Base-by-base conservation (phyloP, 2,329 filamentous ascomycete genomes). In the Alternaria burnsii region DNA sequence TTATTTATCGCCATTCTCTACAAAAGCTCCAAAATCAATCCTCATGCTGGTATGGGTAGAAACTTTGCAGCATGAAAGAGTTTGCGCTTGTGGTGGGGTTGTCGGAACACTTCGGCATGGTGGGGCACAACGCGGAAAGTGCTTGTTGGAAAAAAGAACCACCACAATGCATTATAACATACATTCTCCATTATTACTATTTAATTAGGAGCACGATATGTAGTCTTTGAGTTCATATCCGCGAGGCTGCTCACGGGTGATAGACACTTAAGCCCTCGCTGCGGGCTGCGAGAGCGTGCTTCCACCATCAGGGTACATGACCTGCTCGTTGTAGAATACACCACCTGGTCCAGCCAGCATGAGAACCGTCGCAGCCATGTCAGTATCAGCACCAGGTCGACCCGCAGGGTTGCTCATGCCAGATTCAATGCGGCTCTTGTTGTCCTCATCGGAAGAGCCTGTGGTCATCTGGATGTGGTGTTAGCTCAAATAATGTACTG, bases 261-360 rank as follows among this genome's bases (percentile, higher is more conserved):
- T 81, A 82, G 81, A 79, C 81, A 78, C 78, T 80, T 82, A 62
- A n/a, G 60, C 60, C 18, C 57, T 32, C n/a, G 60, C 60, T 30
- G 57, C 57, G 50, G 60, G 57, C 56, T 62, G 60, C 16, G 53
- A 47, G 24, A 65, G 62, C 5, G 59, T 62, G 47, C 64, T 71
- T 53, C 75, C 73, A 42, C 83, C 83, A 69, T 85, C 83, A 14
- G 82, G 83, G 63, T 83, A 84, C 44, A 86, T 58, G 32, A 85
- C 81, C 70, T 86, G 84, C 46, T 84, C 82, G 43, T 86, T 86
- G 61, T 84, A 82, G 63, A 85, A 86, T 0, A 82, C 66, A 3
- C 84, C 84, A 28, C 82, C 83, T 30, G 78, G 80, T 0, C 84
- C 82, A 38, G 83, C 84, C 41, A 86, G 71, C 63, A 86, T 82